Evolutionary conservation across 2,329 filamentous ascomycete genomes (phyloP).

Genomic region (Cryphonectria naterciae): DNA sequence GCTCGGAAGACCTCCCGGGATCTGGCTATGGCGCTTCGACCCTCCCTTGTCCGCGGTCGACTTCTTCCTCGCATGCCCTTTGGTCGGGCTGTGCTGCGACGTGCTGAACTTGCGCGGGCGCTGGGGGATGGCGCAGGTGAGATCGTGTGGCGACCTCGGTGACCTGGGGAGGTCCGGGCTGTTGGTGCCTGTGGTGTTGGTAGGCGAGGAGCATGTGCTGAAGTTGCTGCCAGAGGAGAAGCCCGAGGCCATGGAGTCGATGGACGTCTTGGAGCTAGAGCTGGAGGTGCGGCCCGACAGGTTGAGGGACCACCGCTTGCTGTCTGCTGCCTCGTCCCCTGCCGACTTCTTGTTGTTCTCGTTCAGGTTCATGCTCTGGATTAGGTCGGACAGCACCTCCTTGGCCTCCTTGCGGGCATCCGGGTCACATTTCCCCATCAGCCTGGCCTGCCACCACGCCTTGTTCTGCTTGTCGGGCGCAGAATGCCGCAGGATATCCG

Average conservation of each 20-base stretch:
- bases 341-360: slow-evolving; percentile 20
- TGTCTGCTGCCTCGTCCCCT: neutral
- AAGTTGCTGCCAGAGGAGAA: slow-evolving; percentile 15
- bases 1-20: slow-evolving; percentile 25
- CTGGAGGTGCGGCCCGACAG: slow-evolving; percentile 21
- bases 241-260: slow-evolving; percentile 22
- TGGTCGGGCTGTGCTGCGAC: slow-evolving; percentile 26
- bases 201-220: slow-evolving; percentile 21
- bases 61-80: slow-evolving; percentile 20
- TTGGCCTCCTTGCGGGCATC: slow-evolving; percentile 27
- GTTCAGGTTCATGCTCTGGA: slow-evolving; percentile 28
- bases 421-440: slow-evolving; percentile 26
- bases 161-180: slow-evolving; percentile 19
- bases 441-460: slow-evolving; percentile 29
- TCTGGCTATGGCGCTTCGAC: slow-evolving; percentile 27
- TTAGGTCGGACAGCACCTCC: slow-evolving; percentile 26
- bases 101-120: slow-evolving; percentile 29
- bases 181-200: slow-evolving; percentile 9
- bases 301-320: slow-evolving; percentile 3
- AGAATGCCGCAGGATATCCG: slow-evolving; percentile 25
- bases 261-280: slow-evolving; percentile 27
- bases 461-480: slow-evolving; percentile 25
- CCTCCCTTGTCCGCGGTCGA: slow-evolving; percentile 22
- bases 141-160: slow-evolving; percentile 17
- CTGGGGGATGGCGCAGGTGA: slow-evolving; percentile 7